These are phyloP conservation scores for Thalassiosira mediterranea DNA, from an alignment of 352 stramenopile genomes.

Conservation along the genomic window DNA sequence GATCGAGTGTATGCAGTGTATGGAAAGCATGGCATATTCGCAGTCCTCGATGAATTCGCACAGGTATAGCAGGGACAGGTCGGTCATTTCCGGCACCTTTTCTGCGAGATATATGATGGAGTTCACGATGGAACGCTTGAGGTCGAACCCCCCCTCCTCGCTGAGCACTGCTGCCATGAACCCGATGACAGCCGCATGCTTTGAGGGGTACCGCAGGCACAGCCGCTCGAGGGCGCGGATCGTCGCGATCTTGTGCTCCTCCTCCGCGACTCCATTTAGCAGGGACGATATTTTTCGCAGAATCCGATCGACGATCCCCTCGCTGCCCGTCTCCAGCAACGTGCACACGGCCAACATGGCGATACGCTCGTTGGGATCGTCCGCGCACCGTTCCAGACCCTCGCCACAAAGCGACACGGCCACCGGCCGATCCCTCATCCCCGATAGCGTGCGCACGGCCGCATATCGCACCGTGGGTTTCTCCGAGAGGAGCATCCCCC, in stretches of 20 bases:
- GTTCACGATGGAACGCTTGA: conserved; percentile 99
- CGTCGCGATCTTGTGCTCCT: conserved; percentile 99
- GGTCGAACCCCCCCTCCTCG: conserved; percentile 97
- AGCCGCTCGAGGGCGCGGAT: conserved; percentile 96
- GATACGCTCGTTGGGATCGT: conserved; percentile 97
- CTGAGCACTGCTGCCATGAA: conserved; percentile 98
- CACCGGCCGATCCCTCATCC: conserved; percentile 89
- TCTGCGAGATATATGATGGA: conserved; percentile 96
- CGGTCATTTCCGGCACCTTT: conserved; percentile 95
- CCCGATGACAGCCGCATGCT: conserved; percentile 96
- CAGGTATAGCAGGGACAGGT: conserved; percentile 95
- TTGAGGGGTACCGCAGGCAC: conserved; percentile 97
- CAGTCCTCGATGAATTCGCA: conserved; percentile 99
- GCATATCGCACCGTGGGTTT: conserved; percentile 96
- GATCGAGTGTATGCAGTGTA: conserved; percentile 95
- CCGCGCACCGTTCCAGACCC: conserved; percentile 97
- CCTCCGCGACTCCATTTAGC: conserved; percentile 96
- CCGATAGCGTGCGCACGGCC: conserved; percentile 94
- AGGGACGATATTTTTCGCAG: conserved; percentile 98
- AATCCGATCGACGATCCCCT: conserved; percentile 94
- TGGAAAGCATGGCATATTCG: conserved; percentile 89
- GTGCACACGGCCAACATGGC: conserved; percentile 99
- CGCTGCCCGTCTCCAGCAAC: conserved; percentile 97
- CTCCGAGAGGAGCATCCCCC: conserved; percentile 91
- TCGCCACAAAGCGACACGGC: conserved; percentile 98